Base-by-base conservation (phyloP, 2,329 filamentous ascomycete species). In the Fusarium newnesense region DNA sequence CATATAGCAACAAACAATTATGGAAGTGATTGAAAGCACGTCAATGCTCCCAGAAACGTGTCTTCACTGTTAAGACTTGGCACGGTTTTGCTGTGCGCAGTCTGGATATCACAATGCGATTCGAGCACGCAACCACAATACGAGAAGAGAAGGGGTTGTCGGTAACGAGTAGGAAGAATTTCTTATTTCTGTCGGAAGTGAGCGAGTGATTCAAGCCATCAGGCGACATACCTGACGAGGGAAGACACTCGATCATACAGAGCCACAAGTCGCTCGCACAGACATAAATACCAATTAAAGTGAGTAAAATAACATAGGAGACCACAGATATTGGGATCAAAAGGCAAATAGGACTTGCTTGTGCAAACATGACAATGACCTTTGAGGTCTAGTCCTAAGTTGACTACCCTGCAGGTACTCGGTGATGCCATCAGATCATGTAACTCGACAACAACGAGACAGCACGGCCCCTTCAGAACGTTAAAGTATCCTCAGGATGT, bases 361-460 rank as follows among this genome's bases (percentile, higher is more conserved):
- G 24, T 28, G 26, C 24, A 50, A 50, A 30, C 30, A 49, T 34
- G 6, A 13, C 2, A 5, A n/a, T 28, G 34, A 40, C 24, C 3
- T 19, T 28, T 11, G 26, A 30, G 15, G 34, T 39, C 13, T 18
- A 40, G 34, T 7, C 16, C 24, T 5, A 10, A 28, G 32, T 18
- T 28, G 21, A 30, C 5, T 56, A 56, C 52, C 52, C 52, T 42
- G 26, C 16, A 43, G 21, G 9, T 16, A n/a, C 4, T 2, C 11
- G 8, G 16, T 11, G 15, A 56, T 42, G 15, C 19, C 9, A 19
- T 58, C 43, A n/a, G 24, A 28, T 28, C n/a, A 28, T 30, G 42
- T 58, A 58, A 50, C 42, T 58, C 40, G 15, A 50, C 24, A 34
- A 37, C 32, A 58, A 50, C n/a, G 13, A 50, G 24, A 46, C 28